Conservation (phyloP, 176 grass and related monocot species). For the Musa acuminata region DNA sequence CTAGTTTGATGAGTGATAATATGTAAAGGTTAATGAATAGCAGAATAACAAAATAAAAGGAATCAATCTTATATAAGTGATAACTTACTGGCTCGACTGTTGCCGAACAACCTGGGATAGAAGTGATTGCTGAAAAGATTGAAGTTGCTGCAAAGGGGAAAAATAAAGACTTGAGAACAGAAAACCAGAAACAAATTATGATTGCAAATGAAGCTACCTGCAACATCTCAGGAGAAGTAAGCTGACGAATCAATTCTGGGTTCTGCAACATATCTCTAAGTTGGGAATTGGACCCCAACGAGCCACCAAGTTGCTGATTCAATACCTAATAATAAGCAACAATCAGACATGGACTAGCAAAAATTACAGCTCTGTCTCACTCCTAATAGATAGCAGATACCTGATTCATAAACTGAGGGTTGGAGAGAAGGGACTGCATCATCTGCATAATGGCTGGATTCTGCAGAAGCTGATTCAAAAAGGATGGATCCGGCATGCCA, state of each 20-base stretch:
- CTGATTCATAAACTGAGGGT: constrained; percentile 86
- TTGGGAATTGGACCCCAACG: constrained; percentile 70
- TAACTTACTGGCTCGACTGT: constrained; percentile 69
- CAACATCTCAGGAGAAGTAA: constrained; percentile 72
- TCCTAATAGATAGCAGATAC: constrained; percentile 24
- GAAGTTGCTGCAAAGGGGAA: constrained; percentile 51
- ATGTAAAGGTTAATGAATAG: background rate
- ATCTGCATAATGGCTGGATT: constrained; percentile 88
- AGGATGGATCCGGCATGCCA: constrained; percentile 50
- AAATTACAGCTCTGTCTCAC: background rate
- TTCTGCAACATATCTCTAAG: constrained; percentile 84
- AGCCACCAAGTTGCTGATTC: constrained; percentile 48
- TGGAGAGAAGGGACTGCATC: constrained; percentile 80
- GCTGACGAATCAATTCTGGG: constrained; percentile 80
- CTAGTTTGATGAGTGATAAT: background rate
- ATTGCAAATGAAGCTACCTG: constrained; percentile 38
- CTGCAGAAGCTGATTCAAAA: constrained; percentile 70
- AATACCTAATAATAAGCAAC: constrained; percentile 42
- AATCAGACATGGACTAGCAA: background rate
- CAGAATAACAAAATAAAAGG: background rate
- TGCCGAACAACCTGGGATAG: constrained; percentile 50
- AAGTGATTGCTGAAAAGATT: constrained; percentile 66
- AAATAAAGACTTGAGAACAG: background rate
- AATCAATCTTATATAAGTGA: background rate
- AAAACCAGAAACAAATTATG: background rate